phyloP scores from a whole-genome alignment of 2,329 filamentous ascomycete genomes.

The Elsinoe fawcettii region DNA sequence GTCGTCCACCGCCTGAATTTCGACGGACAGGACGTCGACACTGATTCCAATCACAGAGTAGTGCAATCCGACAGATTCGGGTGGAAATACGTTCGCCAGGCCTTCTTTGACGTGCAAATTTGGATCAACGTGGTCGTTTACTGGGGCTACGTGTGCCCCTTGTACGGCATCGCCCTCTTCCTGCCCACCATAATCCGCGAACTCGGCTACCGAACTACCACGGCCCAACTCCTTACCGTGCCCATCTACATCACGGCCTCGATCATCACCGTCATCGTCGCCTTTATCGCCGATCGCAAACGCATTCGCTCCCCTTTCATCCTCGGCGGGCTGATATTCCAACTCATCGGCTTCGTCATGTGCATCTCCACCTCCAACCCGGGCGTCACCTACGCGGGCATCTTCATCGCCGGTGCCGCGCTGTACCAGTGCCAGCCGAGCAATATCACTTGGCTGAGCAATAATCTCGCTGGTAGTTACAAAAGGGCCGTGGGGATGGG shows the following conservation, averaged over 20 bases:
- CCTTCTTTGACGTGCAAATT: conserved; percentile 43
- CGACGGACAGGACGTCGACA: conserved; percentile 18
- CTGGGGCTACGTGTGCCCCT: conserved; percentile 51
- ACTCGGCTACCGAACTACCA: conserved; percentile 36
- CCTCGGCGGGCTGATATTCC: conserved; percentile 20
- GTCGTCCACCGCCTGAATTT: conserved; percentile 20
- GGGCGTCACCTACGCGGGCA: conserved; percentile 25
- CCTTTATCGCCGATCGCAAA: conserved; percentile 24
- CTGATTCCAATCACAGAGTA: conserved; percentile 13
- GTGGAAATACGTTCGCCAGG: conserved; percentile 38
- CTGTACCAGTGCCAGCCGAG: conserved; percentile 24
- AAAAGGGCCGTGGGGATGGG: conserved; percentile 45
- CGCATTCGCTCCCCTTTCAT: conserved; percentile 24
- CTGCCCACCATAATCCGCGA: conserved; percentile 35
- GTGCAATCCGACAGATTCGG: conserved; percentile 20
- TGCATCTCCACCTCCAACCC: conserved; percentile 20
- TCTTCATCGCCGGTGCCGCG: conserved; percentile 24
- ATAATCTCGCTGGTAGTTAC: conserved; percentile 47
- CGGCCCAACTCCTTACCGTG: conserved; percentile 39
- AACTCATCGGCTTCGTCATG: conserved; percentile 24
- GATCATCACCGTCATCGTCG: conserved; percentile 21
- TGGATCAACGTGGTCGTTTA: conserved; percentile 51
- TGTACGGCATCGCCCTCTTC: conserved; percentile 37
- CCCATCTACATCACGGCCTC: conserved; percentile 34
- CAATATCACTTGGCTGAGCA: conserved; percentile 43